These are phyloP conservation scores for Colletotrichum euphorbiae DNA, from an alignment of 2,329 filamentous ascomycete species.

Conservation along the genomic window DNA sequence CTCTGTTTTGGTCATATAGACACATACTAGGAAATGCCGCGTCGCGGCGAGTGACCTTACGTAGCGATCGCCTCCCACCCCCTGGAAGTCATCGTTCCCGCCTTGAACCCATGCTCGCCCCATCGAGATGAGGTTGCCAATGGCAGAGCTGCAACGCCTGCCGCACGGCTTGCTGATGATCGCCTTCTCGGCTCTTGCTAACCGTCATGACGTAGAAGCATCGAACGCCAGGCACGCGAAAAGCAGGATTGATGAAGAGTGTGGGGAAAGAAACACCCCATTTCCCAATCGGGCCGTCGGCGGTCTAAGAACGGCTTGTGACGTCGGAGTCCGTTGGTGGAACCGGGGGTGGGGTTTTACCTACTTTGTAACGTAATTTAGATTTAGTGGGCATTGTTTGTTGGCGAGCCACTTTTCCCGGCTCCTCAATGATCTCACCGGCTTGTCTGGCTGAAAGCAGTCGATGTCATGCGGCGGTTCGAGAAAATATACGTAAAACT, in stretches of 20 bases:
- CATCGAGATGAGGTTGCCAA: constrained; percentile 5
- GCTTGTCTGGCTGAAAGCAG: background rate
- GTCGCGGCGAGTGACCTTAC: background rate
- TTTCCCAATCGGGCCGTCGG: too few species aligned
- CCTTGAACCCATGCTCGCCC: background rate
- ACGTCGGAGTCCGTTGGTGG: constrained; percentile 29
- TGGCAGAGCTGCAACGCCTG: constrained; percentile 8
- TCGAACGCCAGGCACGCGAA: background rate
- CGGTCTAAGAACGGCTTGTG: constrained; percentile 19
- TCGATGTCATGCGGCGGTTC: background rate
- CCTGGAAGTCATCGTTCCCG: background rate
- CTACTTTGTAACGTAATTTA: too few species aligned
- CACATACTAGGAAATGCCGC: background rate
- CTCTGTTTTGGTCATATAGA: background rate
- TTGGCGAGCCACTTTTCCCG: background rate
- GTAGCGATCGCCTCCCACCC: constrained; percentile 12
- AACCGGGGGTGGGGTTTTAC: background rate
- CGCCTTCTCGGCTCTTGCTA: background rate
- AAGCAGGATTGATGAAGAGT: constrained; percentile 7
- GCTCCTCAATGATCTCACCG: constrained; percentile 28
- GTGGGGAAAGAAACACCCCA: constrained; percentile 11
- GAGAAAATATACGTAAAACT: background rate
- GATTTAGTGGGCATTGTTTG: background rate
- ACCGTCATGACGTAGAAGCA: constrained; percentile 14
- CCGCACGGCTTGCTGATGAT: background rate